These are phyloP conservation scores for Coemansia umbellata DNA, from an alignment of 192 early-diverging fungal genomes.

Conservation along the genomic window DNA sequence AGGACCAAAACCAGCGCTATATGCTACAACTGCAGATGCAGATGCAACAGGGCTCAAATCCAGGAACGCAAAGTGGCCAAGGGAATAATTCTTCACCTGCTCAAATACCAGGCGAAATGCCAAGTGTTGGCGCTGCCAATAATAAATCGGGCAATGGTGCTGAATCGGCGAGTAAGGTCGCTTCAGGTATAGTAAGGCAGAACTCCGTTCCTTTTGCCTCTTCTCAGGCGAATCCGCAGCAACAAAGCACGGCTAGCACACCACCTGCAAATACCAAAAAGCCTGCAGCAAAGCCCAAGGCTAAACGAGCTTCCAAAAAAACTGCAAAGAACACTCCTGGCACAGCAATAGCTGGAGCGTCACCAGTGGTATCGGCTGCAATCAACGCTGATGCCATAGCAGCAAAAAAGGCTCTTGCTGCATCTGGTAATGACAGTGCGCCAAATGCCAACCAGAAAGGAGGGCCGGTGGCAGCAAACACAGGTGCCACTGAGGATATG, in stretches of 20 bases:
- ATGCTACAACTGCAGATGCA: conserved; percentile 15
- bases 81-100: background rate
- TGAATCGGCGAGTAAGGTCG: too few relatives aligned
- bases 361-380: background rate
- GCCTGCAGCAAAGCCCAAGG: conserved; percentile 19
- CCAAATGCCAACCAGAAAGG: background rate
- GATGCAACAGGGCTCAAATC: conserved; percentile 6
- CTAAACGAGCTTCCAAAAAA: conserved; percentile 26
- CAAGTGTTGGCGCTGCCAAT: background rate
- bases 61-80: background rate
- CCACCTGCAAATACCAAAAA: conserved; percentile 22
- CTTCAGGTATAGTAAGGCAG: too few relatives aligned
- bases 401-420: background rate
- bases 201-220: background rate
- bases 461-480: background rate
- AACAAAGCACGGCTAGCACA: background rate
- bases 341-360: background rate
- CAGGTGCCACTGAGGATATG: too few relatives aligned
- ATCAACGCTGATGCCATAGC: background rate
- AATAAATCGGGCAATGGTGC: too few relatives aligned
- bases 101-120: background rate
- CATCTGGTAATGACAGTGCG: background rate
- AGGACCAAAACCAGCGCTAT: conserved; percentile 6
- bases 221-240: conserved; percentile 4
- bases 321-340: background rate